Percentiles rank a stretch among this genome's conserved stretches.
Evolutionary conservation across 306 rosid genomes (phyloP).

Genomic region (Cicer yamashitae): DNA sequence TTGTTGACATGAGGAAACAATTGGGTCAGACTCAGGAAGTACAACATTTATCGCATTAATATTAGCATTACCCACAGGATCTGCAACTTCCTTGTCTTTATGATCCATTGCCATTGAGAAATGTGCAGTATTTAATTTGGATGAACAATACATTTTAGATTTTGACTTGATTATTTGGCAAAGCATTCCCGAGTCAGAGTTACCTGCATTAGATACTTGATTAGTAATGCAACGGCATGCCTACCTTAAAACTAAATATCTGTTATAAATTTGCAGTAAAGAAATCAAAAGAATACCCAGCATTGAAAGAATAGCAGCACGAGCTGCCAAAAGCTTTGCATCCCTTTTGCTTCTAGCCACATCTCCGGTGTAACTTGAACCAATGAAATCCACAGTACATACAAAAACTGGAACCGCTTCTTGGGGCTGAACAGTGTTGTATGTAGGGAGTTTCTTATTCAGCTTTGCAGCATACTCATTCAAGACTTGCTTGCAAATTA

Average conservation of each 20-base stretch:
- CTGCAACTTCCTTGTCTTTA: slow-evolving; percentile 12
- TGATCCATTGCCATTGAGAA: neutral
- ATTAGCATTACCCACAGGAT: neutral
- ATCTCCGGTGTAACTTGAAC: slow-evolving; percentile 49
- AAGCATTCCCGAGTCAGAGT: slow-evolving; percentile 46
- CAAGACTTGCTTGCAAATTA: slow-evolving; percentile 58
- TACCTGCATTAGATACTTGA: slow-evolving; percentile 43
- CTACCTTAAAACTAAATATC: neutral
- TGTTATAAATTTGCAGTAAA: neutral
- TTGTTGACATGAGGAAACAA: slow-evolving; percentile 37
- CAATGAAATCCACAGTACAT: slow-evolving; percentile 59
- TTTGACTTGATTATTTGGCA: slow-evolving; percentile 54
- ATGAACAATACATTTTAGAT: slow-evolving; percentile 36
- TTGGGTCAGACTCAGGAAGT: slow-evolving; percentile 31
- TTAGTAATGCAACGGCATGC: slow-evolving; percentile 13
- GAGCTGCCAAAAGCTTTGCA: slow-evolving; percentile 71
- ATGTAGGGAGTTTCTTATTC: slow-evolving; percentile 48
- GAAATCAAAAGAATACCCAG: slow-evolving; percentile 52
- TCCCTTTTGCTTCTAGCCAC: slow-evolving; percentile 58
- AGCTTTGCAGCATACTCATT: slow-evolving; percentile 62
- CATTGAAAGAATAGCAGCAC: slow-evolving; percentile 54
- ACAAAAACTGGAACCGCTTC: slow-evolving; percentile 49
- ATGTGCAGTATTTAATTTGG: slow-evolving; percentile 29
- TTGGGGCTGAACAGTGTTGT: slow-evolving; percentile 41
- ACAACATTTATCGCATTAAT: slow-evolving; percentile 16